Evolutionary conservation across 2,329 filamentous ascomycete genomes (phyloP).

Genomic region (Cytospora piceicola): DNA sequence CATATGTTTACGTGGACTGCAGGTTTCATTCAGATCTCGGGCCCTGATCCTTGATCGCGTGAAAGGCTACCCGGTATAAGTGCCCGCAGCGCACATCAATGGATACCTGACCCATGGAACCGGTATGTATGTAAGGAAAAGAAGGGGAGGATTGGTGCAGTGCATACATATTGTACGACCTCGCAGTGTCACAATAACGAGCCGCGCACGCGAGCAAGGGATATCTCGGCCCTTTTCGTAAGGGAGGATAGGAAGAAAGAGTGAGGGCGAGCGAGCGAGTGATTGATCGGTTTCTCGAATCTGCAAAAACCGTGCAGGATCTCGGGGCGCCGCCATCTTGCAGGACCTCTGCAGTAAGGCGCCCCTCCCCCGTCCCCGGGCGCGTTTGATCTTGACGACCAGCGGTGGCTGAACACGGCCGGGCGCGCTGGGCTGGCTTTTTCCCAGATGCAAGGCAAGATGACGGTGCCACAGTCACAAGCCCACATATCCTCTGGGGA

Average conservation of each 20-base stretch:
- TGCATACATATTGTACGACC: not conserved
- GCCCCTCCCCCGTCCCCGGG: not conserved
- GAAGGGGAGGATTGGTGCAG: conserved; percentile 7
- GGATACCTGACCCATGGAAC: not conserved
- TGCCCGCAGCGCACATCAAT: not conserved
- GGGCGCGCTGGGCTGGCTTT: not conserved
- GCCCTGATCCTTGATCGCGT: not conserved
- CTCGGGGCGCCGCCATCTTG: conserved; percentile 11
- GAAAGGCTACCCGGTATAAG: not conserved
- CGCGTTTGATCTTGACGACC: not conserved
- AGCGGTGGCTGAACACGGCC: not conserved
- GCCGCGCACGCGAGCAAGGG: not conserved
- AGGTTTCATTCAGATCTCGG: not conserved
- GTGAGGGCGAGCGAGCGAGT: conserved; percentile 3
- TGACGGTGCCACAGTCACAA: conserved; percentile 21
- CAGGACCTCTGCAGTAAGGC: not conserved
- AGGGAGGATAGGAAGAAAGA: not conserved
- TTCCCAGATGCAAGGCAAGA: conserved; percentile 12
- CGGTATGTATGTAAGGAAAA: not conserved
- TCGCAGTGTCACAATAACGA: not conserved
- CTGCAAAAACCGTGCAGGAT: conserved; percentile 19
- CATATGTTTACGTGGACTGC: not conserved
- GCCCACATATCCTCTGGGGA: conserved; percentile 1
- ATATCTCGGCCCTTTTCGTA: conserved; percentile 11
- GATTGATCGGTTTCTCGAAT: conserved; percentile 14